phyloP scores from a whole-genome alignment of 75 land plant species.

The Azolla pinnata region DNA sequence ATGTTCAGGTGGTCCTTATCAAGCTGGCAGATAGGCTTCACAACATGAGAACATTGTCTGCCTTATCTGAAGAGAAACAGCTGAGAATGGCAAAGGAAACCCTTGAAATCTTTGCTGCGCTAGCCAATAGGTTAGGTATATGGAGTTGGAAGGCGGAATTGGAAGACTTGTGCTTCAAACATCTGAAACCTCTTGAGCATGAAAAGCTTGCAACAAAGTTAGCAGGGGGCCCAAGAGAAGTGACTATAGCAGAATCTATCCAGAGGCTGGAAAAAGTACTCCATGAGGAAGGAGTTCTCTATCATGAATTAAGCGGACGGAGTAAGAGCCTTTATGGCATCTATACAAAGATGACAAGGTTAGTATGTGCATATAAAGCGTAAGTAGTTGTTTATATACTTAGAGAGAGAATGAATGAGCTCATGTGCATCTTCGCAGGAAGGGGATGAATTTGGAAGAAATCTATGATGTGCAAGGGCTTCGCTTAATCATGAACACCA shows the following conservation, averaged over 20 bases:
- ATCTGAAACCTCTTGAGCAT: constrained; percentile 58
- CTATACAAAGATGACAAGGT: constrained; percentile 80
- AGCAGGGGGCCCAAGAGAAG: constrained; percentile 53
- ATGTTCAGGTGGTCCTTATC: constrained; percentile 84
- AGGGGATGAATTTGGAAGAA: constrained; percentile 72
- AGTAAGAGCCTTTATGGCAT: constrained; percentile 90
- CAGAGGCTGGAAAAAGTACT: constrained; percentile 64
- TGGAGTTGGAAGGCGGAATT: constrained; percentile 91
- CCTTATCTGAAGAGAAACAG: constrained; percentile 65
- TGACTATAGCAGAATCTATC: constrained; percentile 47
- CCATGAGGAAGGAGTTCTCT: constrained; percentile 38
- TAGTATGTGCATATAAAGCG: constrained; percentile 11
- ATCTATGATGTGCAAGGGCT: constrained; percentile 91
- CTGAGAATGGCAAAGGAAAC: constrained; percentile 91
- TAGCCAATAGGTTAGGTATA: constrained; percentile 87
- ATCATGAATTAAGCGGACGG: constrained; percentile 56
- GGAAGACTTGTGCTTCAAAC: constrained; percentile 85
- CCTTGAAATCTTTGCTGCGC: constrained; percentile 76
- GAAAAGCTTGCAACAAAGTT: constrained; percentile 60
- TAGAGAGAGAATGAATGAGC: not conserved
- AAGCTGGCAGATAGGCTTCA: constrained; percentile 96
- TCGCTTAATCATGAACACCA: constrained; percentile 60
- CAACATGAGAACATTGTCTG: constrained; percentile 86
- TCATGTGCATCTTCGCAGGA: constrained; percentile 35
- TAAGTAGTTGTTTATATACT: not conserved